Evolutionary conservation across 352 stramenopile genomes (phyloP).

Genomic region (Phytopythium vexans): DNA sequence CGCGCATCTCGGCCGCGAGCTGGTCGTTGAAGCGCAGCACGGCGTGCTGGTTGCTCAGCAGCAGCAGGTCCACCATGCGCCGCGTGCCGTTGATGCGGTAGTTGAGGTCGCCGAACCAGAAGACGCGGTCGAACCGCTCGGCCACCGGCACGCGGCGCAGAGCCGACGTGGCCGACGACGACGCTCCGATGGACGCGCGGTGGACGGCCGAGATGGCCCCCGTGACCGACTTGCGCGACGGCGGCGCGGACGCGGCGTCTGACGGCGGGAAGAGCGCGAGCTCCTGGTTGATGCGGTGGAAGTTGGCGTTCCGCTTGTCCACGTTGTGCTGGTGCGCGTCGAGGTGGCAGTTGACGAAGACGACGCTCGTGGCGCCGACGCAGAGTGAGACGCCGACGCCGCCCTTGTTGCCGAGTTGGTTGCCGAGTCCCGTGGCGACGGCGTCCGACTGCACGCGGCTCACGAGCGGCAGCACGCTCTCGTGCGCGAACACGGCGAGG

Average conservation of each 20-base stretch:
- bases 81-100: slow-evolving; percentile 92
- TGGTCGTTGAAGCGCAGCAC: slow-evolving; percentile 91
- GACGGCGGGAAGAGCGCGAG: slow-evolving; percentile 33
- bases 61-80: slow-evolving; percentile 80
- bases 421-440: slow-evolving; percentile 92
- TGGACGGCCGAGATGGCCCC: neutral
- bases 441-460: slow-evolving; percentile 86
- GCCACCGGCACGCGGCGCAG: slow-evolving; percentile 23
- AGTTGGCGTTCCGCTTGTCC: slow-evolving; percentile 89
- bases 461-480: slow-evolving; percentile 76
- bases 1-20: slow-evolving; percentile 77
- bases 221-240: neutral
- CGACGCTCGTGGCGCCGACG: slow-evolving; percentile 76
- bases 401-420: slow-evolving; percentile 96
- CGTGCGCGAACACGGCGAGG: slow-evolving; percentile 92
- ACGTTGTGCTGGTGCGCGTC: slow-evolving; percentile 91
- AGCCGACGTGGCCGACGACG: neutral
- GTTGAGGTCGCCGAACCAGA: slow-evolving; percentile 94
- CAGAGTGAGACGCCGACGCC: slow-evolving; percentile 90
- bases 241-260: neutral
- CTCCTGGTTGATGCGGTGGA: slow-evolving; percentile 81
- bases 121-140: slow-evolving; percentile 85
- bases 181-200: neutral
- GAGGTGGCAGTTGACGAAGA: slow-evolving; percentile 94
- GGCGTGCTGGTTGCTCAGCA: slow-evolving; percentile 68